Base-by-base conservation (phyloP, 2,329 filamentous ascomycete genomes). In the Onygena corvina region DNA sequence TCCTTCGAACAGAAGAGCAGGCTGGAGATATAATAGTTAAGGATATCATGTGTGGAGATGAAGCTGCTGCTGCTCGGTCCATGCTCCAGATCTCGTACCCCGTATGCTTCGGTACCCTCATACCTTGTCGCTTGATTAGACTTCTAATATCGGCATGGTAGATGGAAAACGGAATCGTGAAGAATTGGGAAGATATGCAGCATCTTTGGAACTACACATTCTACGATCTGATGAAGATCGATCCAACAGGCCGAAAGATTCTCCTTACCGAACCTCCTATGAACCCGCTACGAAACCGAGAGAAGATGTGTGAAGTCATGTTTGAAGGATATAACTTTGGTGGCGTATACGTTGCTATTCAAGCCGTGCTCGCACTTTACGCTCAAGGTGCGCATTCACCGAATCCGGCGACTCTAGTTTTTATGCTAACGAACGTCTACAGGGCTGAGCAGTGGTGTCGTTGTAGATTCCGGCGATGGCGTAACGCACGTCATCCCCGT, bases 131-230 rank as follows among this genome's bases (percentile, higher is more conserved):
- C 42, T 27, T 30, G 14, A 11, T 4, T 33, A 18, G 9, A 33
- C 42, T 21, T 14, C 42, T 46, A 31, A 46, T 27, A n/a, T 27
- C 18, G 33, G 45, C 50, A 21, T 59, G 52, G n/a, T 67, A 83
- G 79, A 98, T 98, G 92, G 92, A 98, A 70, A 98, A 98, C 67
- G 92, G 92, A 61, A 96, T 98, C 62, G 88, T 98, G 58, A 96
- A 95, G 79, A 89, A 88, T 65, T 98, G 92, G 92, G 92, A 98
- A 60, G 92, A 98, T 69, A 98, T 98, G 92, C 86, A 94, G 74
- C 90, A 96, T 65, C 81, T 98, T 50, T 98, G 92, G 92, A 90
- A 98, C 72, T 96, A 93, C 68, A 98, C 92, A 20, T 98, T 98
- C 69, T 83, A 79, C 69, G 90, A 98, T 68, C 96, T 96, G 79